phyloP scores from a whole-genome alignment of 441 rosid genomes.

The Dalechampia spathulata region DNA sequence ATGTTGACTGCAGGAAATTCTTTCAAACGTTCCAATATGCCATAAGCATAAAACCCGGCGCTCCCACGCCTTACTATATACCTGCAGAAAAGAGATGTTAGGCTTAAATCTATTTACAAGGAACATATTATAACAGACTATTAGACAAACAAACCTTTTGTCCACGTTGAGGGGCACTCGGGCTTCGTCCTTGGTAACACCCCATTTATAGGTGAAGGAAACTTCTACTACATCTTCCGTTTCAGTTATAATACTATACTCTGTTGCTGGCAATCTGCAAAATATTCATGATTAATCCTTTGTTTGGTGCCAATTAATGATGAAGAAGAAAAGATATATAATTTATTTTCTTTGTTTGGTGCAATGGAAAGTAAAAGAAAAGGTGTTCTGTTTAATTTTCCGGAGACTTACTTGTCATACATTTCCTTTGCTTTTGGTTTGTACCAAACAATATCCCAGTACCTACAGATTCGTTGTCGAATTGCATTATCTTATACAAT shows the following conservation, averaged over 20 bases:
- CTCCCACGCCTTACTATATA: slow-evolving; percentile 39
- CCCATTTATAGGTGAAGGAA: slow-evolving; percentile 51
- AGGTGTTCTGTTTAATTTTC: too few relatives aligned
- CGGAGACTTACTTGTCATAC: slow-evolving; percentile 32
- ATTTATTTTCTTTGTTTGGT: too few relatives aligned
- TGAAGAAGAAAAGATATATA: too few relatives aligned
- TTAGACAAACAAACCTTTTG: slow-evolving; percentile 38
- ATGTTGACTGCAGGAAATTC: slow-evolving; percentile 59
- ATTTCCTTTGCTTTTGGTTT: background rate
- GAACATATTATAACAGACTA: too few relatives aligned
- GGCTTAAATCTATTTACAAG: too few relatives aligned
- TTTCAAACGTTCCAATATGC: slow-evolving; percentile 47
- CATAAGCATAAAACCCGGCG: slow-evolving; percentile 57
- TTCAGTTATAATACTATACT: slow-evolving; percentile 29
- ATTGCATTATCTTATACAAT: background rate
- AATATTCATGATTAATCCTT: background rate
- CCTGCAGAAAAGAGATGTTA: slow-evolving; percentile 32
- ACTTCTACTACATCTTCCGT: slow-evolving; percentile 49
- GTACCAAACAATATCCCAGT: slow-evolving; percentile 51
- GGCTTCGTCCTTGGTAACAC: slow-evolving; percentile 3
- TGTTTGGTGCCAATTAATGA: too few relatives aligned
- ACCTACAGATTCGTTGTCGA: slow-evolving; percentile 18
- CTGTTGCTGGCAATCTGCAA: slow-evolving; percentile 39
- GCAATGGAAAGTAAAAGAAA: too few relatives aligned
- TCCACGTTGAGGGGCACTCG: slow-evolving; percentile 57